A percentile compares a stretch with the other conserved stretches of the same genome.
Evolutionary conservation across 108 stramenopile genomes (phyloP).

Genomic region (Fragilaria crotonensis): DNA sequence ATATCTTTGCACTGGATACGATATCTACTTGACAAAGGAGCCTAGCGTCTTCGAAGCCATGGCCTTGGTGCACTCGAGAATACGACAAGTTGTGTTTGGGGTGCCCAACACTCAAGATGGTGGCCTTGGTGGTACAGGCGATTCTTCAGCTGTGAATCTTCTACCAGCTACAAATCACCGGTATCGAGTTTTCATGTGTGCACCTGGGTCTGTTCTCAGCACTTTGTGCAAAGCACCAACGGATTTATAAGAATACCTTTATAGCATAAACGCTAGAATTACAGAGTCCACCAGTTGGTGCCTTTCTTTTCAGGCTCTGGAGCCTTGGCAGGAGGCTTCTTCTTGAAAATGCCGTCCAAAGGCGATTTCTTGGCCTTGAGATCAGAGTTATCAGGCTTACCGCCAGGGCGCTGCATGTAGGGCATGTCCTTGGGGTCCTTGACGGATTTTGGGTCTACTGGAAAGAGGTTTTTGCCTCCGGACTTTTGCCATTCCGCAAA

Average conservation of each 20-base stretch:
- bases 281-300: not conserved
- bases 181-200: conserved; percentile 51
- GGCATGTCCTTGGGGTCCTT: conserved; percentile 68
- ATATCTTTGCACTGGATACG: conserved; percentile 78
- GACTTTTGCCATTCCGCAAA: conserved; percentile 84
- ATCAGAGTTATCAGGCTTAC: conserved; percentile 65
- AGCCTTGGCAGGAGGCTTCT: not conserved
- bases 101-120: conserved; percentile 24
- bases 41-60: conserved; percentile 74
- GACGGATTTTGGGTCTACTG: conserved; percentile 74
- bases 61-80: conserved; percentile 66
- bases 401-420: conserved; percentile 87
- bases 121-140: conserved; percentile 28
- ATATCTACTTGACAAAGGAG: conserved; percentile 55
- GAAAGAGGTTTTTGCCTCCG: conserved; percentile 82
- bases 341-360: not conserved
- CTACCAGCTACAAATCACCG: conserved; percentile 79
- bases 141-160: conserved; percentile 32
- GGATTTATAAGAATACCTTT: too few species aligned
- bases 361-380: conserved; percentile 23
- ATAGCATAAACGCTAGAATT: too few species aligned
- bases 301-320: not conserved
- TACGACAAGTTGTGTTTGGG: conserved; percentile 58
- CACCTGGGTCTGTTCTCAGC: not conserved
- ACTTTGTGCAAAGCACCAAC: not conserved